Evolutionary conservation across 495 filamentous ascomycete genomes (phyloP).

Genomic region (Cercophora newfieldiana): DNA sequence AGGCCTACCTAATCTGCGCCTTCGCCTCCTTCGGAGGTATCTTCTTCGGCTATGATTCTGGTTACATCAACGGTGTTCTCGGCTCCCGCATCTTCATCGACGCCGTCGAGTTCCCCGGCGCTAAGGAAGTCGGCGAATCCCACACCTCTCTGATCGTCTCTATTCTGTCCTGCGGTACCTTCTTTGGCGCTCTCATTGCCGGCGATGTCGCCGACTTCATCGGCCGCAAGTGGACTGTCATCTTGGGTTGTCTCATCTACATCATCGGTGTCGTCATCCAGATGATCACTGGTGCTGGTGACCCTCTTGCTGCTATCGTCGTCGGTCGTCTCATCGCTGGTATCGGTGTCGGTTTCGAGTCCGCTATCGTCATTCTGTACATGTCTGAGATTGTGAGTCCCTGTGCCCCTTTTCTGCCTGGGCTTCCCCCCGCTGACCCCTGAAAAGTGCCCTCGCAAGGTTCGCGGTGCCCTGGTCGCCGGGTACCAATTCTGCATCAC

Average conservation of each 20-base stretch:
- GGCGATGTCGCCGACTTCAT: slow-evolving; percentile 68
- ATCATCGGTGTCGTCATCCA: slow-evolving; percentile 64
- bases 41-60: slow-evolving; percentile 66
- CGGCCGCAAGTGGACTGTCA: slow-evolving; percentile 68
- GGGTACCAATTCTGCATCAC: slow-evolving; percentile 78
- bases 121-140: slow-evolving; percentile 29
- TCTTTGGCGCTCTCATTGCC: slow-evolving; percentile 71
- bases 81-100: slow-evolving; percentile 53
- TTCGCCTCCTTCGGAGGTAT: slow-evolving; percentile 71
- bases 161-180: slow-evolving; percentile 73
- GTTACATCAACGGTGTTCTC: slow-evolving; percentile 63
- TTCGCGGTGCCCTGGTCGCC: slow-evolving; percentile 62
- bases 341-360: slow-evolving; percentile 73
- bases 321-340: slow-evolving; percentile 71
- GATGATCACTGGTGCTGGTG: slow-evolving; percentile 43
- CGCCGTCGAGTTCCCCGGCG: slow-evolving; percentile 39
- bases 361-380: slow-evolving; percentile 73
- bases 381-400: slow-evolving; percentile 63
- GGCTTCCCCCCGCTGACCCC: neutral
- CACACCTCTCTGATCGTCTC: slow-evolving; percentile 67
- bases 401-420: no score
- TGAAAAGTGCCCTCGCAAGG: slow-evolving; percentile 62
- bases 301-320: slow-evolving; percentile 55
- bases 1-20: slow-evolving; percentile 68
- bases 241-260: slow-evolving; percentile 65